These are phyloP conservation scores for Anisodus tanguticus DNA, from an alignment of 257 asterid species.

Conservation along the genomic window DNA sequence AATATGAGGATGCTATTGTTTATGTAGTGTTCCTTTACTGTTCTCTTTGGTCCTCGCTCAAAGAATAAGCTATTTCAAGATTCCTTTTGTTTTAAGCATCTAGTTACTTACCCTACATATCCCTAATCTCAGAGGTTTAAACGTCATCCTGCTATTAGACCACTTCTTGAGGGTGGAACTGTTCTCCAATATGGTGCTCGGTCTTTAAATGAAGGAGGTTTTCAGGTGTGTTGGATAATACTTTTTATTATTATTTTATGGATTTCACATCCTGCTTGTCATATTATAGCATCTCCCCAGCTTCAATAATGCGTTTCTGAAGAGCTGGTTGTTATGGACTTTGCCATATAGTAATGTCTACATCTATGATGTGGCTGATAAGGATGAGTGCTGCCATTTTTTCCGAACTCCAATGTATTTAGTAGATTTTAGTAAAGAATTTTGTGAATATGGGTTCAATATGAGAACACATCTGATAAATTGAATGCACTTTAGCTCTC, in stretches of 20 bases:
- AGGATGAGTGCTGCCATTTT: constrained; percentile 15
- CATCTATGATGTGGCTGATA: background rate
- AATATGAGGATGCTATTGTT: constrained; percentile 18
- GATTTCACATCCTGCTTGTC: constrained; percentile 5
- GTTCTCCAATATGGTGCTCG: constrained; percentile 97
- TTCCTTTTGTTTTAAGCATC: constrained; percentile 24
- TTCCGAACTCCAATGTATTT: background rate
- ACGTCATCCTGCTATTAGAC: constrained; percentile 82
- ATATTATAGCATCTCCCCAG: background rate
- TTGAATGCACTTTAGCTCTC: constrained; percentile 18
- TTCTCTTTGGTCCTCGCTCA: constrained; percentile 25
- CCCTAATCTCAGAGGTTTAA: constrained; percentile 69
- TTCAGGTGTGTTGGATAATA: constrained; percentile 59
- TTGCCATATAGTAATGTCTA: background rate
- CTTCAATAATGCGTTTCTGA: constrained; percentile 14
- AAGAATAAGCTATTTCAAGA: constrained; percentile 4
- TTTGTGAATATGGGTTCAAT: constrained; percentile 19
- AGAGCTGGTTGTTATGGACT: background rate
- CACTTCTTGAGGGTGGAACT: constrained; percentile 84
- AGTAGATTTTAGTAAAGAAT: constrained; percentile 6
- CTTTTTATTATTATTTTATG: background rate
- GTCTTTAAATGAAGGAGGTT: constrained; percentile 94
- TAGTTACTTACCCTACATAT: constrained; percentile 3
- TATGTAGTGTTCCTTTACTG: constrained; percentile 10
- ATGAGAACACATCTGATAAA: background rate